Percentiles rank a stretch among this genome's conserved stretches.
Evolutionary conservation across 2,329 filamentous ascomycete genomes (phyloP).

Genomic region (Curvularia sp.): DNA sequence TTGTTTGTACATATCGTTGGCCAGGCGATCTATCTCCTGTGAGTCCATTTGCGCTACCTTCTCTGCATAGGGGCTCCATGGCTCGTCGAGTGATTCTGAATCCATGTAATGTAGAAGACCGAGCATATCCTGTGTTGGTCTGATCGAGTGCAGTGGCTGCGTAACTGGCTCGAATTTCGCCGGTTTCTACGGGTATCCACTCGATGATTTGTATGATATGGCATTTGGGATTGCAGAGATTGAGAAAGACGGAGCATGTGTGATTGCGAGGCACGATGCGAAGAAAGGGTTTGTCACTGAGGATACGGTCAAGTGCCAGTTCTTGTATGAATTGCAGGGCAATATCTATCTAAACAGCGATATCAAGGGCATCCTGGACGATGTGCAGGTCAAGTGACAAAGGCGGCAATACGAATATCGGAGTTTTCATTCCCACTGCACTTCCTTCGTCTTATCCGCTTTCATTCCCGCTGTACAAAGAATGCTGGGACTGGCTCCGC

Average conservation of each 20-base stretch:
- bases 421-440: slow-evolving; percentile 40
- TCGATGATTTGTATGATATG: slow-evolving; percentile 55
- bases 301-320: slow-evolving; percentile 50
- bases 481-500: slow-evolving; percentile 45
- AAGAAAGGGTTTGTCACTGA: slow-evolving; percentile 50
- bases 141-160: slow-evolving; percentile 58
- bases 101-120: slow-evolving; percentile 40
- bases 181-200: slow-evolving; percentile 57
- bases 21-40: slow-evolving; percentile 45
- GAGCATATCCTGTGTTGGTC: slow-evolving; percentile 48
- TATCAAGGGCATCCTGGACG: slow-evolving; percentile 52
- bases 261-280: slow-evolving; percentile 59
- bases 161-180: slow-evolving; percentile 64
- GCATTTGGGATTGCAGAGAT: slow-evolving; percentile 61
- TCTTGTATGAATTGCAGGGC: slow-evolving; percentile 58
- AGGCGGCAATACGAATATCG: slow-evolving; percentile 47
- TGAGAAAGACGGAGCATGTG: slow-evolving; percentile 53
- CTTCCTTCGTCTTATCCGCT: neutral
- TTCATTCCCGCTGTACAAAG: slow-evolving; percentile 22
- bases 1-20: slow-evolving; percentile 51
- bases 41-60: slow-evolving; percentile 47
- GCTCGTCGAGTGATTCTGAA: neutral
- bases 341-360: slow-evolving; percentile 57
- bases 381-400: slow-evolving; percentile 50
- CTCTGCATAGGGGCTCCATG: slow-evolving; percentile 14